These are phyloP conservation scores for Gentiana macrophylla DNA, from an alignment of 257 asterid species.

Conservation along the genomic window DNA sequence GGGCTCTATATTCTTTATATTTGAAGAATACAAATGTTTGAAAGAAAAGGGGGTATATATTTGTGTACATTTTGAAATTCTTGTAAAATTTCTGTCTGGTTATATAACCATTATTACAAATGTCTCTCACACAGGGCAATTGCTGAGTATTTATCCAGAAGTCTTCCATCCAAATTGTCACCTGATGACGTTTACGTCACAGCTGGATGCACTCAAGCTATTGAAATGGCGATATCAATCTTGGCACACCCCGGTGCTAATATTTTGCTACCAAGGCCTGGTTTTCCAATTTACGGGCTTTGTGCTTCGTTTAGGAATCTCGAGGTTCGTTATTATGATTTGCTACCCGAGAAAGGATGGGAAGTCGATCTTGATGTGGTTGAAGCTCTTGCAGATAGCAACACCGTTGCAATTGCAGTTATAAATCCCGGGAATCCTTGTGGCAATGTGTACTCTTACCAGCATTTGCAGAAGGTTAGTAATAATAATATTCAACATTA, in stretches of 20 bases:
- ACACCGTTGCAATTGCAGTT: constrained; percentile 63
- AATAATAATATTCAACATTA: too few relatives aligned
- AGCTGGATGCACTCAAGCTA: constrained; percentile 86
- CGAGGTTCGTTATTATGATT: constrained; percentile 57
- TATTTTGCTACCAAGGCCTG: constrained; percentile 72
- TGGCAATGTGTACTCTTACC: constrained; percentile 61
- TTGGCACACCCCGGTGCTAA: constrained; percentile 67
- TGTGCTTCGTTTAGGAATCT: constrained; percentile 54
- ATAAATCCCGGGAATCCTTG: constrained; percentile 95
- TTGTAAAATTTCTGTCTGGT: neutral
- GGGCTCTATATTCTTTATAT: too few relatives aligned
- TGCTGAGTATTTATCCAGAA: constrained; percentile 62
- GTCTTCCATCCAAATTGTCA: constrained; percentile 47
- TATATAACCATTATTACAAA: neutral
- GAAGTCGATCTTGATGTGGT: constrained; percentile 61
- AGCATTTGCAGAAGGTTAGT: constrained; percentile 61
- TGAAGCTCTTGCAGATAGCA: constrained; percentile 61
- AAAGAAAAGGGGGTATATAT: too few relatives aligned
- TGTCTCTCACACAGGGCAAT: constrained; percentile 43
- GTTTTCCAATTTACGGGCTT: constrained; percentile 73
- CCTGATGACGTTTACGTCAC: constrained; percentile 66
- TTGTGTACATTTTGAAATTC: neutral
- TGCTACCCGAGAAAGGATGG: constrained; percentile 53
- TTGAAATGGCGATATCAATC: constrained; percentile 50
- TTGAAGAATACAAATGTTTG: too few relatives aligned